Conservation (phyloP, 164 flowering plant species). For the Euptelea pleiosperma region DNA sequence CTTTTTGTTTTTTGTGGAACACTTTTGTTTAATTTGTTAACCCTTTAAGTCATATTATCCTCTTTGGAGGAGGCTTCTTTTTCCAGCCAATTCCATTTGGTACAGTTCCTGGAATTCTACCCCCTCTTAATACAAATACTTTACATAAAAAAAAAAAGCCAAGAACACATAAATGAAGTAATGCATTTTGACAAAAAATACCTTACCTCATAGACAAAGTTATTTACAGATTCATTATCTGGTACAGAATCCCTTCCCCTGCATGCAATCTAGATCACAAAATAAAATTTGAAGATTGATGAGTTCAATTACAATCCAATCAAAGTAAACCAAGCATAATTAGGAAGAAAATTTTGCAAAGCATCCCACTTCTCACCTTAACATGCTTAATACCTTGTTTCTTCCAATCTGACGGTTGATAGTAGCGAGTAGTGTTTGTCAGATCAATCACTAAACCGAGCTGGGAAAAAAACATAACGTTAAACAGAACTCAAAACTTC, state of each 20-base stretch:
- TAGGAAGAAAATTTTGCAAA: neutral
- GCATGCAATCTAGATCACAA: conserved; percentile 61
- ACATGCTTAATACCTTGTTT: conserved; percentile 88
- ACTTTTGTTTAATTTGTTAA: too few species aligned
- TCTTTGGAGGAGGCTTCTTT: too few species aligned
- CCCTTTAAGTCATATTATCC: too few species aligned
- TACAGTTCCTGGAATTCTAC: too few species aligned
- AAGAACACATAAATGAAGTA: neutral
- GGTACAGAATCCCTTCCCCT: conserved; percentile 89
- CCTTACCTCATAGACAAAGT: conserved; percentile 73
- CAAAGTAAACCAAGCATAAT: neutral
- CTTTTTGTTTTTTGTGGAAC: too few species aligned
- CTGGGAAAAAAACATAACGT: conserved; percentile 36
- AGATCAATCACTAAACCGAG: conserved; percentile 89
- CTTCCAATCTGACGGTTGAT: conserved; percentile 57
- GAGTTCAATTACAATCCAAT: neutral
- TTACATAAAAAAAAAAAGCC: neutral
- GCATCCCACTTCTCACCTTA: conserved; percentile 51
- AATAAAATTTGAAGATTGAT: conserved; percentile 9
- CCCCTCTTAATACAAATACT: too few species aligned
- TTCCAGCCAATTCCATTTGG: too few species aligned
- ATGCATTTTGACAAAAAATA: conserved; percentile 2
- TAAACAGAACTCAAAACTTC: neutral
- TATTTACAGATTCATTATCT: conserved; percentile 76
- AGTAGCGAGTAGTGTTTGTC: conserved; percentile 84